phyloP scores from a whole-genome alignment of 2,329 filamentous ascomycete species.

The Trichophyton rubrum region DNA sequence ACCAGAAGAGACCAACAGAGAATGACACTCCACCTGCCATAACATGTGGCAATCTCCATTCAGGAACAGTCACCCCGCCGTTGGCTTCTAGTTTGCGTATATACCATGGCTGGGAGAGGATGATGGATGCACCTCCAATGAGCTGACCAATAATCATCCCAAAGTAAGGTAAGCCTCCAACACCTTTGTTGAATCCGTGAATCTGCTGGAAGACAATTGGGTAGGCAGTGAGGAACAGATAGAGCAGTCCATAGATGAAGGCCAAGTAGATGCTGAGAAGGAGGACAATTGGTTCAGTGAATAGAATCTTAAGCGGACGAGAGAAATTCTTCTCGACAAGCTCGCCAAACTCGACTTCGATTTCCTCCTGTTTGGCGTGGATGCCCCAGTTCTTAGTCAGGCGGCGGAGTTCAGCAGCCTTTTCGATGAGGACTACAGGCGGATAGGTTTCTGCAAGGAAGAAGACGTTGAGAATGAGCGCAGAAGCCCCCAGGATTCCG shows the following conservation, averaged over 20 bases:
- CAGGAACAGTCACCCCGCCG: slow-evolving; percentile 25
- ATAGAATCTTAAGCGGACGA: slow-evolving; percentile 33
- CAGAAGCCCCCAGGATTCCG: slow-evolving; percentile 44
- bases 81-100: slow-evolving; percentile 25
- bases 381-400: slow-evolving; percentile 49
- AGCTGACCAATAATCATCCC: slow-evolving; percentile 33
- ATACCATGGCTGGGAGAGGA: slow-evolving; percentile 30
- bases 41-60: slow-evolving; percentile 37
- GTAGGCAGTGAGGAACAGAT: slow-evolving; percentile 25
- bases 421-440: slow-evolving; percentile 45
- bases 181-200: slow-evolving; percentile 17
- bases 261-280: slow-evolving; percentile 29
- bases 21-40: slow-evolving; percentile 36
- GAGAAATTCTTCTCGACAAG: slow-evolving; percentile 42
- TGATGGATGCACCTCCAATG: slow-evolving; percentile 29
- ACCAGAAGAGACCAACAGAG: slow-evolving; percentile 33
- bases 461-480: slow-evolving; percentile 37
- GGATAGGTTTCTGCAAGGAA: slow-evolving; percentile 48
- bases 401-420: slow-evolving; percentile 43
- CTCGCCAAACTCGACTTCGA: slow-evolving; percentile 41
- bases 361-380: slow-evolving; percentile 46
- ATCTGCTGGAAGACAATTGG: slow-evolving; percentile 22
- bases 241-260: slow-evolving; percentile 25
- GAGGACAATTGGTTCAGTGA: slow-evolving; percentile 34
- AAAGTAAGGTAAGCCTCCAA: slow-evolving; percentile 35